Evolutionary conservation across 495 filamentous ascomycete genomes (phyloP).

Genomic region (Hamigera avellanea): DNA sequence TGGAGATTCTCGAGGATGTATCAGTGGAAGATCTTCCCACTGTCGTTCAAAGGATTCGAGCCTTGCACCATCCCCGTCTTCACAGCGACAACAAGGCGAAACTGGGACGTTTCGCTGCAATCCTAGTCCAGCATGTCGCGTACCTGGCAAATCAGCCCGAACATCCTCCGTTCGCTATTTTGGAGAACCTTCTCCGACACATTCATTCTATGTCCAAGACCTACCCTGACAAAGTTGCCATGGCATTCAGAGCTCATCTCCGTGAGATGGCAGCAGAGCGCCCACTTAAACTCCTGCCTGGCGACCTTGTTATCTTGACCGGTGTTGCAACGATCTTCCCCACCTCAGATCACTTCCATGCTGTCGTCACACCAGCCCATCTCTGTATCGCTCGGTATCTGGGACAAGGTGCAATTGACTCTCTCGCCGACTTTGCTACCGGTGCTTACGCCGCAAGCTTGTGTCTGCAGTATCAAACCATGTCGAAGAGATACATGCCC

Average conservation of each 20-base stretch:
- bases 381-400: constrained; percentile 70
- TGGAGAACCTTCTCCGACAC: constrained; percentile 64
- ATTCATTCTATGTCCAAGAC: constrained; percentile 79
- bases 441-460: constrained; percentile 74
- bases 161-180: constrained; percentile 41
- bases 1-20: constrained; percentile 49
- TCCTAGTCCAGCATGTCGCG: constrained; percentile 68
- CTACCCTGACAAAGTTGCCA: constrained; percentile 64
- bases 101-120: constrained; percentile 58
- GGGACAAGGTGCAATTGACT: constrained; percentile 58
- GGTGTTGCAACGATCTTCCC: constrained; percentile 79
- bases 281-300: constrained; percentile 49
- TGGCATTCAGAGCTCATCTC: constrained; percentile 63
- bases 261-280: constrained; percentile 48
- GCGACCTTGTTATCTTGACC: constrained; percentile 72
- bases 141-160: constrained; percentile 46
- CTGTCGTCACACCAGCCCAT: constrained; percentile 80
- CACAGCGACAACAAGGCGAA: constrained; percentile 72
- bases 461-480: constrained; percentile 63
- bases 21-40: constrained; percentile 54
- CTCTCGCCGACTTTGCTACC: constrained; percentile 50
- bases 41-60: constrained; percentile 78
- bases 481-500: constrained; percentile 77
- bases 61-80: constrained; percentile 82
- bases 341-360: constrained; percentile 93